Conservation (phyloP, 371 early-diverging fungal species). For the Apophysomyces ossiformis region DNA sequence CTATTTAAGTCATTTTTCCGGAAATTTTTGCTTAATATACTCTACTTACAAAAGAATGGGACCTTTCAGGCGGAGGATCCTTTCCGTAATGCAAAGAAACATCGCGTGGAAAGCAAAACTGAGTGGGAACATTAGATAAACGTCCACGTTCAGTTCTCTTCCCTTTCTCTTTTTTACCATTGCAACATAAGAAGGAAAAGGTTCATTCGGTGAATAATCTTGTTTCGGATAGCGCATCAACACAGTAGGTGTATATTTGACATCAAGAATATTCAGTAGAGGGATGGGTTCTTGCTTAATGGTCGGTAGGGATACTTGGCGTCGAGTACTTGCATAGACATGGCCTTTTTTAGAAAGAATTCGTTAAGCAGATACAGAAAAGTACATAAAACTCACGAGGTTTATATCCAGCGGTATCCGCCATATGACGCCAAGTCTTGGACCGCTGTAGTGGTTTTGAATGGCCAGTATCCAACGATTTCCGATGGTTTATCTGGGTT, state of each 20-base stretch:
- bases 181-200: conserved; percentile 67
- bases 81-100: conserved; percentile 57
- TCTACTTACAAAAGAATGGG: conserved; percentile 71
- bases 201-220: conserved; percentile 32
- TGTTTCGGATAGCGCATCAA: conserved; percentile 43
- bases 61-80: conserved; percentile 63
- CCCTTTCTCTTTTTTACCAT: conserved; percentile 54
- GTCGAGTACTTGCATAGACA: neutral
- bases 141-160: neutral
- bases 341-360: neutral
- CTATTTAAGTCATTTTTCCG: too few relatives aligned
- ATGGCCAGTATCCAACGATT: conserved; percentile 3
- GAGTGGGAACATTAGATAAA: conserved; percentile 9
- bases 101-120: conserved; percentile 86
- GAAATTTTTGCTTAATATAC: neutral
- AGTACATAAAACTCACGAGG: neutral
- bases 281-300: neutral
- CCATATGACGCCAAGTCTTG: conserved; percentile 15
- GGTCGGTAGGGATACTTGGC: conserved; percentile 4
- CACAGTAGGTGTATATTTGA: conserved; percentile 46
- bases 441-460: conserved; percentile 5
- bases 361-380: too few relatives aligned
- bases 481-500: neutral
- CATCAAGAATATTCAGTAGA: conserved; percentile 42
- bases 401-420: conserved; percentile 2